phyloP scores from a whole-genome alignment of 1,284 basidiomycete genomes.

The Trametes hirsuta region DNA sequence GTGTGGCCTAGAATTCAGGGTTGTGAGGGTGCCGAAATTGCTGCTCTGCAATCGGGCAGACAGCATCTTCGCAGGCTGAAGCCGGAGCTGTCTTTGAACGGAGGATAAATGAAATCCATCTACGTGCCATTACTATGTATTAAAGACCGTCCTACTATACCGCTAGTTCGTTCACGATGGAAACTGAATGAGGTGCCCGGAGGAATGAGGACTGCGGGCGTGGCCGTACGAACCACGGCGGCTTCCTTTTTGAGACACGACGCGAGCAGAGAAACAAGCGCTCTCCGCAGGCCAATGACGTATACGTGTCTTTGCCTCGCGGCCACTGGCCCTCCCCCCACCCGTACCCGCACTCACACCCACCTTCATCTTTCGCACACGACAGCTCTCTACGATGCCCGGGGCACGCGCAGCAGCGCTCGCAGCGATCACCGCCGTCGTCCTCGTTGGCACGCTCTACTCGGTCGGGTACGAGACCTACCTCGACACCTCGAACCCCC shows the following conservation, averaged over 20 bases:
- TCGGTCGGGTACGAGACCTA: conserved; percentile 57
- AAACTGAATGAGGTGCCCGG: too few relatives aligned
- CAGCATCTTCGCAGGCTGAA: too few relatives aligned
- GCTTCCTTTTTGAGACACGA: not conserved
- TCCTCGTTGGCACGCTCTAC: conserved; percentile 55
- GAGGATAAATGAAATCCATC: too few relatives aligned
- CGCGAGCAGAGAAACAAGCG: not conserved
- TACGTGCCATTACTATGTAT: too few relatives aligned
- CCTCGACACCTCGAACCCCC: conserved; percentile 72
- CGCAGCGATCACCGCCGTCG: conserved; percentile 34
- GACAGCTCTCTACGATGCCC: conserved; percentile 15
- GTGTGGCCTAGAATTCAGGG: too few relatives aligned
- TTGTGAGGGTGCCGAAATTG: too few relatives aligned
- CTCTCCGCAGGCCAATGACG: conserved; percentile 7
- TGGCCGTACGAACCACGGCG: not conserved
- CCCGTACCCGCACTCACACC: not conserved
- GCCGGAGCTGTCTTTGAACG: too few relatives aligned
- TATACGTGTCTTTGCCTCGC: conserved; percentile 4
- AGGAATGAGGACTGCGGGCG: too few relatives aligned
- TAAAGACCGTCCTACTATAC: too few relatives aligned
- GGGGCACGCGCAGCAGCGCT: conserved; percentile 23
- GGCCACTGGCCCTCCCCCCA: too few relatives aligned
- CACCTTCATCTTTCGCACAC: not conserved
- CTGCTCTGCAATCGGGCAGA: too few relatives aligned
- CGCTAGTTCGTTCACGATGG: too few relatives aligned